Evolutionary conservation across 495 filamentous ascomycete species (phyloP).

Genomic region (Neurospora pannonica): DNA sequence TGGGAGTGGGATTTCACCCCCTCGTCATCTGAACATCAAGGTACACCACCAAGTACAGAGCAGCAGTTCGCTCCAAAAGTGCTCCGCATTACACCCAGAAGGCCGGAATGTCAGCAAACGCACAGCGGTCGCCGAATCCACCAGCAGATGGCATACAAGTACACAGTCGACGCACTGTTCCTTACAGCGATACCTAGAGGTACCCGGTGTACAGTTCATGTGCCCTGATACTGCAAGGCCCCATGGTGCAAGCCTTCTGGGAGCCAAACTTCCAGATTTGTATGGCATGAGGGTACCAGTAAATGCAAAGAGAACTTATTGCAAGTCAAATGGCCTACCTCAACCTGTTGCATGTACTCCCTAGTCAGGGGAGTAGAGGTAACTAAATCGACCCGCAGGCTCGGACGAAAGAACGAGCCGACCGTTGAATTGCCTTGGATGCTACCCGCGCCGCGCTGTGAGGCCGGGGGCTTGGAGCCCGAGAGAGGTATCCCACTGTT

Average conservation of each 20-base stretch:
- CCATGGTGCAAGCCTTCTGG: neutral
- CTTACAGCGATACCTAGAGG: neutral
- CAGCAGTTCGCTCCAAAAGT: neutral
- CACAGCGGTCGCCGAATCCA: neutral
- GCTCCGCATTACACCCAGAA: neutral
- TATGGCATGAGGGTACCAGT: neutral
- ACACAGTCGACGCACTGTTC: neutral
- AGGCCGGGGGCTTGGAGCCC: slow-evolving; percentile 6
- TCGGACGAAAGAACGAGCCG: slow-evolving; percentile 29
- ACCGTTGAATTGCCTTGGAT: slow-evolving; percentile 13
- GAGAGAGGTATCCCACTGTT: slow-evolving; percentile 6
- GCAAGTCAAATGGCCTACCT: neutral
- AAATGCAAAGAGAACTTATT: neutral
- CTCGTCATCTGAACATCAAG: neutral
- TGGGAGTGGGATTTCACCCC: neutral
- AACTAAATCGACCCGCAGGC: slow-evolving; percentile 8
- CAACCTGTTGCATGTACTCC: neutral
- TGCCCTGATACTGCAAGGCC: neutral
- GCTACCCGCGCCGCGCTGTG: slow-evolving; percentile 1
- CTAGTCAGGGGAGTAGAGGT: neutral
- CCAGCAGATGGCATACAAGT: neutral
- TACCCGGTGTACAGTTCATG: neutral
- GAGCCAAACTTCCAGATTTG: neutral
- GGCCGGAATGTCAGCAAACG: neutral
- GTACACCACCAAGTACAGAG: neutral